A percentile compares a stretch with the other conserved stretches of the same genome.
Conservation (phyloP, 139 green algal species). For the Chloropicon primus region DNA sequence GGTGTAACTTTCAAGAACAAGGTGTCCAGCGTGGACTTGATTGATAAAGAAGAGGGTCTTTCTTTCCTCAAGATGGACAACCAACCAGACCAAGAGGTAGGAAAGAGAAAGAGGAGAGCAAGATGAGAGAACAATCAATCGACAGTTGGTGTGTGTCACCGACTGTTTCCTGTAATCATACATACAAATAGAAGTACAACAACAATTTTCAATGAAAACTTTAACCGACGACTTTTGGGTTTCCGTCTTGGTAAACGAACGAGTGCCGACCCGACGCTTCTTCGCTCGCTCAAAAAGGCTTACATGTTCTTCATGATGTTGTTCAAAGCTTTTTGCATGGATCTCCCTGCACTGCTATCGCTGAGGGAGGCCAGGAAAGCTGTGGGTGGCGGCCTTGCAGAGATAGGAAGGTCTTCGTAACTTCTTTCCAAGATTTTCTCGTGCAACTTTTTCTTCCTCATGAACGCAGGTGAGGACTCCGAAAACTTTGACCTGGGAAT, state of each 20-base stretch:
- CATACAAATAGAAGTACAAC: too few relatives aligned
- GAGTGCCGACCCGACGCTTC: too few relatives aligned
- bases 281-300: too few relatives aligned
- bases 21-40: conserved; percentile 34
- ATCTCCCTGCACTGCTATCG: not conserved
- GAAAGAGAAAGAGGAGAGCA: not conserved
- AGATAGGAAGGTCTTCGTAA: not conserved
- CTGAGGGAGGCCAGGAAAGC: not conserved
- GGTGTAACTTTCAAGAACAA: conserved; percentile 78
- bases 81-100: not conserved
- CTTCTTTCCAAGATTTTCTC: too few relatives aligned
- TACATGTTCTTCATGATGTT: not conserved
- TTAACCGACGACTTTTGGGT: too few relatives aligned
- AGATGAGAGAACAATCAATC: too few relatives aligned
- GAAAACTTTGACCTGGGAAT: not conserved
- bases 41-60: conserved; percentile 3
- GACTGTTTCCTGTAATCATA: too few relatives aligned
- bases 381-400: not conserved
- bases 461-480: not conserved
- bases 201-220: too few relatives aligned
- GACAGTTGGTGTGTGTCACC: too few relatives aligned
- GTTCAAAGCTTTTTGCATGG: not conserved
- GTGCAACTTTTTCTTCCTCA: too few relatives aligned
- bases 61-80: conserved; percentile 1
- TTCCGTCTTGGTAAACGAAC: too few relatives aligned